phyloP scores from a whole-genome alignment of 768 basidiomycete species.

The Coprinellus aureogranulatus region DNA sequence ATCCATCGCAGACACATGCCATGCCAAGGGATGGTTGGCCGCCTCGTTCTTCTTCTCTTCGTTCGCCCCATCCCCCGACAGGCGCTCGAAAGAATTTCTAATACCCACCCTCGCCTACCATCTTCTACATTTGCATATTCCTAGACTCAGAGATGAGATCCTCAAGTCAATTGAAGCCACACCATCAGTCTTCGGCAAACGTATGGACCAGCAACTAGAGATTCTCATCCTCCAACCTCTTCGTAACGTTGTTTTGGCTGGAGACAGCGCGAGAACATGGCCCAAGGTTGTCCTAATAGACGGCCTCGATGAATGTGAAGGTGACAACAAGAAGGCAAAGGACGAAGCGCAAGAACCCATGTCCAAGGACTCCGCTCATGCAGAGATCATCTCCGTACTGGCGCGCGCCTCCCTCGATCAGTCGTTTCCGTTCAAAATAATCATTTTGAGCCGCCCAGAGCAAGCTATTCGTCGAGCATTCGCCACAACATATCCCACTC shows the following conservation, averaged over 20 bases:
- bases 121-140: not conserved
- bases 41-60: conserved; percentile 11
- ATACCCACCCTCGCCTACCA: not conserved
- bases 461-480: not conserved
- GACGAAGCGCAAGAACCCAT: no score
- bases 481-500: not conserved
- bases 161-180: no score
- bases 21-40: not conserved
- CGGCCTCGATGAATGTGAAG: conserved; percentile 8
- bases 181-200: conserved; percentile 6
- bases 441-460: not conserved
- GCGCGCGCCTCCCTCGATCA: not conserved
- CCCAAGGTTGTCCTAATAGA: conserved; percentile 5
- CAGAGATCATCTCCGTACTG: not conserved
- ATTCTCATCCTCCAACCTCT: conserved; percentile 5
- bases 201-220: conserved; percentile 1
- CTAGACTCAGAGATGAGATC: not conserved
- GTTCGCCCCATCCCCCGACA: not conserved
- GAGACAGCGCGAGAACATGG: no score
- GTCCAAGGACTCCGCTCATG: no score
- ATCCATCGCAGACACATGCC: conserved; percentile 5
- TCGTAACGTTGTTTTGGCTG: not conserved
- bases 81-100: not conserved
- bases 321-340: not conserved
- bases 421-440: not conserved